Conservation (phyloP, 441 rosid species). For the Mallotus repandus region DNA sequence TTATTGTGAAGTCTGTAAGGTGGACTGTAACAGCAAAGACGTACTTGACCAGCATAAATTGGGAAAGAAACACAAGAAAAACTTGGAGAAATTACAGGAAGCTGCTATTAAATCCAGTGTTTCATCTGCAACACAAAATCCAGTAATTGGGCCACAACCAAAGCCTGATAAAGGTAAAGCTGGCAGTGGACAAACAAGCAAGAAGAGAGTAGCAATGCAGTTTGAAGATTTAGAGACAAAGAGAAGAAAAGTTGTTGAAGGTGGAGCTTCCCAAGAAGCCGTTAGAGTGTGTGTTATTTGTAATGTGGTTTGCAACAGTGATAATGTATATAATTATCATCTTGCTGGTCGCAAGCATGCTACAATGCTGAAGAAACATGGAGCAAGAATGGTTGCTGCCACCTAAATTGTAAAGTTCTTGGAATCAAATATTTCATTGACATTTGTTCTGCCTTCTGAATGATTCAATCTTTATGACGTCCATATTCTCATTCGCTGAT, state of each 20-base stretch:
- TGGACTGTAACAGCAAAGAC: slow-evolving; percentile 46
- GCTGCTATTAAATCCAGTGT: slow-evolving; percentile 18
- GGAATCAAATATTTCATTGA: not conserved
- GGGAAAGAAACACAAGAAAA: slow-evolving; percentile 57
- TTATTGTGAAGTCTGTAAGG: slow-evolving; percentile 45
- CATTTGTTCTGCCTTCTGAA: not conserved
- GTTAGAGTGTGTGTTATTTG: slow-evolving; percentile 44
- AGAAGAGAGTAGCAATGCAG: slow-evolving; percentile 30
- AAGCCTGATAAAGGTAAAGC: slow-evolving; percentile 25
- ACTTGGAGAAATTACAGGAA: slow-evolving; percentile 36
- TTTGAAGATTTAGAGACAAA: slow-evolving; percentile 41
- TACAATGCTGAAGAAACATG: slow-evolving; percentile 32
- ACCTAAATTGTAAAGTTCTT: slow-evolving; percentile 6
- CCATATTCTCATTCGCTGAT: not conserved
- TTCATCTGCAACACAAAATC: slow-evolving; percentile 16
- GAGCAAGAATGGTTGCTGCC: slow-evolving; percentile 17
- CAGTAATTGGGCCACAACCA: slow-evolving; percentile 37
- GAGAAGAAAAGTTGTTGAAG: slow-evolving; percentile 38
- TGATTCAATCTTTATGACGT: not conserved
- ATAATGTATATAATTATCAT: slow-evolving; percentile 37
- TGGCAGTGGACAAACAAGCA: slow-evolving; percentile 8
- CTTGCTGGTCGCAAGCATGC: slow-evolving; percentile 48
- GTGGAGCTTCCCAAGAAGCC: slow-evolving; percentile 44
- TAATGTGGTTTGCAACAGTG: slow-evolving; percentile 52
- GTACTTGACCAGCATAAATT: slow-evolving; percentile 45